Base-by-base conservation (phyloP, 805 yeast genomes). In the Candida taoyuanica region DNA sequence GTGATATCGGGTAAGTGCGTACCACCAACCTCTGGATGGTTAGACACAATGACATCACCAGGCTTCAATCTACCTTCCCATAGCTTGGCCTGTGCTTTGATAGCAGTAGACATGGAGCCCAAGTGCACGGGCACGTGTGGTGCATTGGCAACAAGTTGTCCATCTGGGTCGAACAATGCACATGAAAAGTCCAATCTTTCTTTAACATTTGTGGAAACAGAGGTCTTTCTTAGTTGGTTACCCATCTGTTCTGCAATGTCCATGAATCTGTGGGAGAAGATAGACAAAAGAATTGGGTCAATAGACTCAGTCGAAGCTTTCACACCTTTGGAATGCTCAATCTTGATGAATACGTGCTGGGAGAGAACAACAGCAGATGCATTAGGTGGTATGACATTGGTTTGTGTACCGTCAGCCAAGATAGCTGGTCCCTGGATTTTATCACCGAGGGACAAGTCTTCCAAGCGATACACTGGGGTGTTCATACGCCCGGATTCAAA, bases 171-270 rank as follows among this genome's bases (percentile, higher is more conserved):
- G 56, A 85, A 85, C 17, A 85, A 60, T 2, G 95, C 95, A 65
- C 95, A 85, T 21, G 89, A 81, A 58, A 82, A 85, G 57, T 85
- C 95, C 25, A 85, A 63, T 36, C 95, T 66, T 55, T 85, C 95
- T 54, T 85, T 85, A 28, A 85, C 89, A 53, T 85, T 85, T 3
- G 89, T 83, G 5, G 87, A 78, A 8, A 85, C 87, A 2, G 91
- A 71, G 0, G 93, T 85, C 60, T 82, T 81, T 47, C 84, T 83
- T 39, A 85, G 65, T 5, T 89, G 81, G 26, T 73, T 74, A 27
- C 94, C 91, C 95, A 85, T 85, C 55, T 83, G 91, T 50, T 85
- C 94, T 7, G 95, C 95, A 58, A 86, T 85, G 46, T 86, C 87
- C 91, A 85, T 85, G 58, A 85, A 85, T 43, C 94, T 67, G 58